Evolutionary conservation across 2,329 filamentous ascomycete genomes (phyloP).

Genomic region (Sclerotinia nivalis): DNA sequence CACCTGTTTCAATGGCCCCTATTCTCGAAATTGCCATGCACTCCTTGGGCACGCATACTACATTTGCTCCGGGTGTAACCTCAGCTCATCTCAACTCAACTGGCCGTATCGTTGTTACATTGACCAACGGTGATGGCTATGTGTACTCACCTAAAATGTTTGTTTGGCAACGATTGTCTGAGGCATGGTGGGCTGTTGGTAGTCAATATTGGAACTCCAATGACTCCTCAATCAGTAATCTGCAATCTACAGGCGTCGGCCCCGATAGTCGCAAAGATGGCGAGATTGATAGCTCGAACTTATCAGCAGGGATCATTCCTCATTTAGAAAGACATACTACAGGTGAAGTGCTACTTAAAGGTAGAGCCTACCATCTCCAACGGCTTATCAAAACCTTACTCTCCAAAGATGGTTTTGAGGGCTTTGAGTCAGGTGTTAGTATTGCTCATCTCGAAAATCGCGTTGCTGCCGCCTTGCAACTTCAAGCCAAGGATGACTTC

Average conservation of each 20-base stretch:
- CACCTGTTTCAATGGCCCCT: conserved; percentile 84
- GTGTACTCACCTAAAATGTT: conserved; percentile 84
- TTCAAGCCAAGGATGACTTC: conserved; percentile 90
- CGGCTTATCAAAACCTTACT: conserved; percentile 87
- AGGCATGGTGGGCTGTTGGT: conserved; percentile 96
- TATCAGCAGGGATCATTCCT: conserved; percentile 91
- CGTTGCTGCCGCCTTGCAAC: conserved; percentile 80
- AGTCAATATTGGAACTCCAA: conserved; percentile 99
- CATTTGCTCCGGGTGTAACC: conserved; percentile 79
- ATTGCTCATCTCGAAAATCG: conserved; percentile 95
- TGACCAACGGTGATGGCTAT: conserved; percentile 94
- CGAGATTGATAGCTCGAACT: conserved; percentile 54
- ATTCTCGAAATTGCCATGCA: conserved; percentile 84
- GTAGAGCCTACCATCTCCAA: conserved; percentile 87
- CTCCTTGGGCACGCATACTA: conserved; percentile 73
- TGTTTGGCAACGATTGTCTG: conserved; percentile 92
- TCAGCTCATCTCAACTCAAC: conserved; percentile 88
- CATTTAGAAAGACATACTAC: conserved; percentile 94
- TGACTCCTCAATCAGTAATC: conserved; percentile 80
- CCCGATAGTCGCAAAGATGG: conserved; percentile 51
- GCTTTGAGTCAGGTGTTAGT: conserved; percentile 85
- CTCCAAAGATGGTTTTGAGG: conserved; percentile 86
- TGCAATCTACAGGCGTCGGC: conserved; percentile 71
- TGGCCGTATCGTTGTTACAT: conserved; percentile 82
- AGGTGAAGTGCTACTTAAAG: conserved; percentile 86